Conservation (phyloP, 768 basidiomycete species). For the Clitopilus hobsonii region DNA sequence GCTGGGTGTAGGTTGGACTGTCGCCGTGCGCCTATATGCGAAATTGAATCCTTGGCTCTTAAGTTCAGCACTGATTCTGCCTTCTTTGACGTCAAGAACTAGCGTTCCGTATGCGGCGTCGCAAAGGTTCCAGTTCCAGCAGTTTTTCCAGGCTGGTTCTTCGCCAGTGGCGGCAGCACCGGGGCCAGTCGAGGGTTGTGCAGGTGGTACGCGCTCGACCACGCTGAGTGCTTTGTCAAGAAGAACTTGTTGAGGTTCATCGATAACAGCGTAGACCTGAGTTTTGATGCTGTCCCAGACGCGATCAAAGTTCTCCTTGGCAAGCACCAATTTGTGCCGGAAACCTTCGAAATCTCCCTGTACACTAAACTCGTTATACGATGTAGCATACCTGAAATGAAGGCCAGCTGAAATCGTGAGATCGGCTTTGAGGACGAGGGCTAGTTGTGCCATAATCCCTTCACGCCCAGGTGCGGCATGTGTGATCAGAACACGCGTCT, state of each 20-base stretch:
- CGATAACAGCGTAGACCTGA: conserved; percentile 89
- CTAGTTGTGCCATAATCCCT: conserved; percentile 87
- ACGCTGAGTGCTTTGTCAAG: conserved; percentile 88
- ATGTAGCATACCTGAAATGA: conserved; percentile 95
- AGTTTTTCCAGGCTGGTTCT: conserved; percentile 97
- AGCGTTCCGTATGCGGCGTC: conserved; percentile 93
- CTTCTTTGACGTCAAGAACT: conserved; percentile 86
- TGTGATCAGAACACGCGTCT: conserved; percentile 90
- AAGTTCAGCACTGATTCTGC: conserved; percentile 86
- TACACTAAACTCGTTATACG: conserved; percentile 96
- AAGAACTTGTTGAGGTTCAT: conserved; percentile 82
- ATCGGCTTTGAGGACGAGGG: conserved; percentile 89
- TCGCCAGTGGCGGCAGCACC: conserved; percentile 59
- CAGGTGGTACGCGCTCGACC: conserved; percentile 70
- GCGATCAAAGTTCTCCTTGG: conserved; percentile 81
- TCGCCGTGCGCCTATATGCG: conserved; percentile 78
- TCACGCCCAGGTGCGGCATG: conserved; percentile 93
- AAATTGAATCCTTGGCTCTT: conserved; percentile 98
- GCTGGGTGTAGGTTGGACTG: conserved; percentile 54
- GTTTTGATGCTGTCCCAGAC: conserved; percentile 94
- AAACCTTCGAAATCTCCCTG: conserved; percentile 87
- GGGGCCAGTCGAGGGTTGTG: conserved; percentile 39
- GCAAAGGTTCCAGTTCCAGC: conserved; percentile 98
- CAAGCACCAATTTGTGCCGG: conserved; percentile 69
- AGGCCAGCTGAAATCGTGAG: conserved; percentile 91